Evolutionary conservation across 371 early-diverging fungal genomes (phyloP).

Genomic region (Rhizomucor pusillus): DNA sequence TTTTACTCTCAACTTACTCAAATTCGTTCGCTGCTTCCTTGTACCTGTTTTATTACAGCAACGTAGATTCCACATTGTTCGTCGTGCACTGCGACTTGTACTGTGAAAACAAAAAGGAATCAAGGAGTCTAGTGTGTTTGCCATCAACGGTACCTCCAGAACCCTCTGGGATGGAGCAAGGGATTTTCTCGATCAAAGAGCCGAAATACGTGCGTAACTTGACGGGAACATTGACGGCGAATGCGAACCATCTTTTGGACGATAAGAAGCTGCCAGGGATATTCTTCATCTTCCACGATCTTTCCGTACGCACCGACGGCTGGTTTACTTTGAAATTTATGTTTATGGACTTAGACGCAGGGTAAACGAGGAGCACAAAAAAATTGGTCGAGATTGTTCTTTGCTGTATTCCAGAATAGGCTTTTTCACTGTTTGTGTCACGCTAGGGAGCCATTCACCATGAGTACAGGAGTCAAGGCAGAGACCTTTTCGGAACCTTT

Average conservation of each 20-base stretch:
- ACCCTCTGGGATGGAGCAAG: background rate
- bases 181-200: constrained; percentile 13
- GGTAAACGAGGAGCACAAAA: constrained; percentile 6
- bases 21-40: no score
- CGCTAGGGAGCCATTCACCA: constrained; percentile 21
- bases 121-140: constrained; percentile 8
- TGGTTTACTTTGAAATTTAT: constrained; percentile 41
- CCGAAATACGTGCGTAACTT: constrained; percentile 18
- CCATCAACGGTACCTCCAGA: constrained; percentile 14
- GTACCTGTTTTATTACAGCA: background rate
- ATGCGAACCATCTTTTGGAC: constrained; percentile 17
- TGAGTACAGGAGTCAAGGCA: constrained; percentile 23
- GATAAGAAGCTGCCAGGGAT: constrained; percentile 41
- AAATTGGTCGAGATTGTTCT: background rate
- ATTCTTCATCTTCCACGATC: constrained; percentile 55
- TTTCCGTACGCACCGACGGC: constrained; percentile 48
- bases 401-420: background rate
- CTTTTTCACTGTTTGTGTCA: background rate
- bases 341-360: constrained; percentile 26
- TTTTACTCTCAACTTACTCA: background rate
- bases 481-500: constrained; percentile 37
- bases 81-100: constrained; percentile 25
- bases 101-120: constrained; percentile 12
- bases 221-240: constrained; percentile 12
- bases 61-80: constrained; percentile 10